phyloP scores from a whole-genome alignment of 768 basidiomycete species.

The Lactarius quietus region DNA sequence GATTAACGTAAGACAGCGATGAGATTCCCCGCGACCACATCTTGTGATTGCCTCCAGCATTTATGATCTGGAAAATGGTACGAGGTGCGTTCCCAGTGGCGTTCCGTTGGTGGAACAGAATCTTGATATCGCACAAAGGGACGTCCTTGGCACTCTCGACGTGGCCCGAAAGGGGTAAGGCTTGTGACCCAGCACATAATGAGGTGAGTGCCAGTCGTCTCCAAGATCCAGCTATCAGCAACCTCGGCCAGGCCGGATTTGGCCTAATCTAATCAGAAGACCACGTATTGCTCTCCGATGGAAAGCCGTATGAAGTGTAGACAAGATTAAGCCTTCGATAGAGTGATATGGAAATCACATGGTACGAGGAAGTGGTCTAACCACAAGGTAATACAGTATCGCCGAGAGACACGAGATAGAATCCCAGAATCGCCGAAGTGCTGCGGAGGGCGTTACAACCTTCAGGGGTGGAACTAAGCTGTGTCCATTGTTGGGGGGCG shows the following conservation, averaged over 20 bases:
- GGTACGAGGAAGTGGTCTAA: not conserved
- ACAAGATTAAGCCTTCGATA: not conserved
- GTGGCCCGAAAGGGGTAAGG: too few species aligned
- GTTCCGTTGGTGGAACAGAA: not conserved
- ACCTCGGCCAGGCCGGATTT: not conserved
- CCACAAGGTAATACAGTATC: too few species aligned
- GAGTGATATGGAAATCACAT: not conserved
- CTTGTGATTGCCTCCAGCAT: not conserved
- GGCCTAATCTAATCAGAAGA: not conserved
- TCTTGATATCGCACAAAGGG: not conserved
- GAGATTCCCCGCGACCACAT: not conserved
- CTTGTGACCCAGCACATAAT: not conserved
- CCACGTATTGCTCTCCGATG: not conserved
- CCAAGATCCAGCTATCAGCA: not conserved
- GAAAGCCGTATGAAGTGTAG: not conserved
- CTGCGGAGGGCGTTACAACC: not conserved
- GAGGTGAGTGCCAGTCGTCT: not conserved
- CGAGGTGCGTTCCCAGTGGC: not conserved
- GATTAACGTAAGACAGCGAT: not conserved
- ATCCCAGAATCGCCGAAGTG: not conserved
- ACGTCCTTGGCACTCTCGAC: not conserved
- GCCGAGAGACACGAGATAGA: not conserved
- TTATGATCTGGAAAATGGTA: not conserved
- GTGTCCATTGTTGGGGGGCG: too few species aligned
- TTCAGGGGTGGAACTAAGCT: not conserved